These are phyloP conservation scores for Herpotrichia juniperi DNA, from an alignment of 2,329 filamentous ascomycete species.

Conservation along the genomic window DNA sequence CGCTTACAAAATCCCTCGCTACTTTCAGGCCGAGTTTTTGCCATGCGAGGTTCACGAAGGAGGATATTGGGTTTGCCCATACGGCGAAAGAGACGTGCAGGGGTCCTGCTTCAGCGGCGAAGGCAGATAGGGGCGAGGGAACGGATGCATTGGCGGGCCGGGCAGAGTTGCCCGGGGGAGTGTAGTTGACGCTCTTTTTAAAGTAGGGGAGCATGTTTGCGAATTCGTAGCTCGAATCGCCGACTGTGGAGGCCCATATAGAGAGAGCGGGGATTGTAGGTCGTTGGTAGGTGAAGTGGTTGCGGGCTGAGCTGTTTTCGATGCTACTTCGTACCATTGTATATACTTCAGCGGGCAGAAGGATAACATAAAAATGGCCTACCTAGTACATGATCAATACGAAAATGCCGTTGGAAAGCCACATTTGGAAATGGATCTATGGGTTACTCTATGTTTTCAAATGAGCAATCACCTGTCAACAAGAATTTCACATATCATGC, in stretches of 20 bases:
- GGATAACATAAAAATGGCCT: too few species aligned
- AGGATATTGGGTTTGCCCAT: background rate
- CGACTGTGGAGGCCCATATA: conserved; percentile 38
- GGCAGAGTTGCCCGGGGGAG: conserved; percentile 17
- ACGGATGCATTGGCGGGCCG: background rate
- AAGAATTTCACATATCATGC: too few species aligned
- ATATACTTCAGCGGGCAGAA: too few species aligned
- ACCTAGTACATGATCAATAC: too few species aligned
- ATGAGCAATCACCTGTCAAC: too few species aligned
- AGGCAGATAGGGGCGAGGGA: background rate
- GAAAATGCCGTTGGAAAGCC: too few species aligned
- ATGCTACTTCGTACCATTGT: too few species aligned
- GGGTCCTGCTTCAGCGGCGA: background rate
- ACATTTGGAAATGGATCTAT: too few species aligned
- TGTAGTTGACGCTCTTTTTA: conserved; percentile 35
- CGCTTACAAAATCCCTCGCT: background rate
- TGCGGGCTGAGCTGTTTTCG: conserved; percentile 18
- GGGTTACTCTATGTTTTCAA: too few species aligned
- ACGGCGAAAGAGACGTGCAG: background rate
- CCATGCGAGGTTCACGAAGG: background rate
- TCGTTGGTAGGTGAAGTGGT: conserved; percentile 35
- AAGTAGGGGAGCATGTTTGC: conserved; percentile 35
- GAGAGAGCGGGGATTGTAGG: conserved; percentile 25
- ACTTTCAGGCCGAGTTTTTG: background rate
- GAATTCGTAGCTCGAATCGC: conserved; percentile 36